These are phyloP conservation scores for Nicotiana benthamiana DNA, from an alignment of 257 asterid species.

Conservation along the genomic window DNA sequence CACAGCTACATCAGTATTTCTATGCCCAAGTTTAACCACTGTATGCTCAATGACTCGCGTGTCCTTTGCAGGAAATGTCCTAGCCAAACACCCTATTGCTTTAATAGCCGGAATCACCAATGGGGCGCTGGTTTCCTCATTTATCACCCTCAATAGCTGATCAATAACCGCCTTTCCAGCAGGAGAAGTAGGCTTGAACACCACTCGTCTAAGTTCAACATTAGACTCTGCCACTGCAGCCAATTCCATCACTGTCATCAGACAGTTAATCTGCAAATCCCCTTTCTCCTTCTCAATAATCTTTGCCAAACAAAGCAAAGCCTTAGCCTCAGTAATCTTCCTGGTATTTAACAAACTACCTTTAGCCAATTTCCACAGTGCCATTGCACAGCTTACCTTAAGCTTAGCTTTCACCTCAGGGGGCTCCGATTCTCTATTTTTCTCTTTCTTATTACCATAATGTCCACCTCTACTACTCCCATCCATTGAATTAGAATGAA, in stretches of 20 bases:
- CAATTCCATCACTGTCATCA: constrained; percentile 74
- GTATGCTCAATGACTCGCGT: constrained; percentile 49
- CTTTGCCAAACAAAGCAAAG: constrained; percentile 76
- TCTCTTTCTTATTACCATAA: constrained; percentile 43
- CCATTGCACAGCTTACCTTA: constrained; percentile 60
- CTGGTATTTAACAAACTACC: constrained; percentile 54
- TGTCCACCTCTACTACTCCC: constrained; percentile 44
- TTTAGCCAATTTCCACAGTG: constrained; percentile 73
- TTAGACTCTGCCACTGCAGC: constrained; percentile 63
- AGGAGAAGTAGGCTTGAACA: constrained; percentile 68
- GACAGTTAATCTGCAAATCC: constrained; percentile 52
- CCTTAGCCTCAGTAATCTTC: constrained; percentile 69
- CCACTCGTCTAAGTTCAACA: constrained; percentile 57
- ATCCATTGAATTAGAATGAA: constrained; percentile 27
- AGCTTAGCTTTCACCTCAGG: constrained; percentile 52
- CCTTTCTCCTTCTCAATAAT: constrained; percentile 60
- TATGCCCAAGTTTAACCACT: constrained; percentile 47
- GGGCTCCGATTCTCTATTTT: constrained; percentile 27
- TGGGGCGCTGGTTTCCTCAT: constrained; percentile 27
- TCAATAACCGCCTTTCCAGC: constrained; percentile 84
- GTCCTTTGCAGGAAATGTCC: constrained; percentile 79
- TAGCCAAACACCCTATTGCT: constrained; percentile 59
- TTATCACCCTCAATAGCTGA: constrained; percentile 59
- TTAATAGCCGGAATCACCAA: constrained; percentile 42
- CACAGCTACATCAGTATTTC: constrained; percentile 44